Evolutionary conservation across 257 asterid species (phyloP).

Genomic region (Solanum verrucosum): DNA sequence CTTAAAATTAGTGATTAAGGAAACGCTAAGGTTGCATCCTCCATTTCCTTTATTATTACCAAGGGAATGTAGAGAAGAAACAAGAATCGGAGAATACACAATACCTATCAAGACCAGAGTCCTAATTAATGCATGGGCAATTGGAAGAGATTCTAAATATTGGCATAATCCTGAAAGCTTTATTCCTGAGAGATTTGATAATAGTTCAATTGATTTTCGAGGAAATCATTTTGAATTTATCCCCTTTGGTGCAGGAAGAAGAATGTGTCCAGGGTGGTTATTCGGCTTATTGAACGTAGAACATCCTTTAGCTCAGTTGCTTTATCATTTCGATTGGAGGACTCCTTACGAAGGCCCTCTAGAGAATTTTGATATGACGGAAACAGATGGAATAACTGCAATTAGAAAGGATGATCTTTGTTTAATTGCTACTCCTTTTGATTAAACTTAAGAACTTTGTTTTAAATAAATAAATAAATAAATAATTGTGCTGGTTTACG

Average conservation of each 20-base stretch:
- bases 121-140: background rate
- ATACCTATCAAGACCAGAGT: background rate
- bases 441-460: background rate
- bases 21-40: background rate
- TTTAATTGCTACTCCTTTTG: background rate
- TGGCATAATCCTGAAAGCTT: constrained; percentile 15
- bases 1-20: background rate
- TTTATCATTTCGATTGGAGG: background rate
- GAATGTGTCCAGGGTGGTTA: constrained; percentile 10
- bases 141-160: constrained; percentile 6
- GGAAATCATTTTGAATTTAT: constrained; percentile 19
- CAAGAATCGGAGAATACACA: background rate
- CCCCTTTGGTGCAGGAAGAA: constrained; percentile 21
- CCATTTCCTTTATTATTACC: background rate
- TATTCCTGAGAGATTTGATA: constrained; percentile 13
- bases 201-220: constrained; percentile 4
- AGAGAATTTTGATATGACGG: background rate
- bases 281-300: constrained; percentile 10
- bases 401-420: background rate
- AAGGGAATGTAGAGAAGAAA: background rate
- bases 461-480: background rate
- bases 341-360: background rate
- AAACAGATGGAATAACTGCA: background rate
- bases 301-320: background rate
- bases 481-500: background rate